Evolutionary conservation across 129 eudicot species (phyloP).

Genomic region (Escallonia herrerae): DNA sequence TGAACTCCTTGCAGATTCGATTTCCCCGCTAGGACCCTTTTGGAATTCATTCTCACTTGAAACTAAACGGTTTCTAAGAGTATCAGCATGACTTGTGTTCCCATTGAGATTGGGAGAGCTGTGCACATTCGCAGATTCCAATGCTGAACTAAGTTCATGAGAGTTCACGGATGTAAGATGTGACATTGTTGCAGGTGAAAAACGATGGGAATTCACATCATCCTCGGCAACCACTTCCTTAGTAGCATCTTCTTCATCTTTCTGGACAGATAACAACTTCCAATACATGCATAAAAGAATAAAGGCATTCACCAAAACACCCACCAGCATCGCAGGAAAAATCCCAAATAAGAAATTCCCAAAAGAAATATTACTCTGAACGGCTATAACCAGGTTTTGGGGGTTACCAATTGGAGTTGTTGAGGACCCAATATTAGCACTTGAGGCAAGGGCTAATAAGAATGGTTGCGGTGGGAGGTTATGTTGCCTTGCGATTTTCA

Average conservation of each 20-base stretch:
- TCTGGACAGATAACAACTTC: slow-evolving; percentile 64
- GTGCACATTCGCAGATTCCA: slow-evolving; percentile 28
- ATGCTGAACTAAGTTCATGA: slow-evolving; percentile 19
- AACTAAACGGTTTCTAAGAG: slow-evolving; percentile 44
- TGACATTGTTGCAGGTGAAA: slow-evolving; percentile 91
- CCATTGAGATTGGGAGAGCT: slow-evolving; percentile 30
- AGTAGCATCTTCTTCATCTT: slow-evolving; percentile 66
- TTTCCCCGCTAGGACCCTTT: slow-evolving; percentile 12
- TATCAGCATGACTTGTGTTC: slow-evolving; percentile 17
- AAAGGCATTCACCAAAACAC: slow-evolving; percentile 54
- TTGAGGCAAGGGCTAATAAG: slow-evolving; percentile 78
- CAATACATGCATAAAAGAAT: slow-evolving; percentile 76
- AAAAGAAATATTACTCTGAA: slow-evolving; percentile 69
- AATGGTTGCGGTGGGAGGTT: slow-evolving; percentile 95
- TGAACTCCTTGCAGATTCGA: slow-evolving; percentile 16
- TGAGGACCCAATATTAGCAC: slow-evolving; percentile 90
- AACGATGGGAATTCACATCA: slow-evolving; percentile 56
- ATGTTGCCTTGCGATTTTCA: slow-evolving; percentile 86
- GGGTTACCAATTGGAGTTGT: slow-evolving; percentile 99
- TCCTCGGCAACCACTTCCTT: slow-evolving; percentile 51
- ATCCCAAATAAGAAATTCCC: slow-evolving; percentile 65
- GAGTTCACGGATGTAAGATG: slow-evolving; percentile 49
- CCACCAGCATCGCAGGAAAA: slow-evolving; percentile 65
- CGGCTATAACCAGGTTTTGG: slow-evolving; percentile 84
- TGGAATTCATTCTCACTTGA: slow-evolving; percentile 35